These are phyloP conservation scores for Dryadomyces sulphureus DNA, from an alignment of 2,329 filamentous ascomycete genomes.

Conservation along the genomic window DNA sequence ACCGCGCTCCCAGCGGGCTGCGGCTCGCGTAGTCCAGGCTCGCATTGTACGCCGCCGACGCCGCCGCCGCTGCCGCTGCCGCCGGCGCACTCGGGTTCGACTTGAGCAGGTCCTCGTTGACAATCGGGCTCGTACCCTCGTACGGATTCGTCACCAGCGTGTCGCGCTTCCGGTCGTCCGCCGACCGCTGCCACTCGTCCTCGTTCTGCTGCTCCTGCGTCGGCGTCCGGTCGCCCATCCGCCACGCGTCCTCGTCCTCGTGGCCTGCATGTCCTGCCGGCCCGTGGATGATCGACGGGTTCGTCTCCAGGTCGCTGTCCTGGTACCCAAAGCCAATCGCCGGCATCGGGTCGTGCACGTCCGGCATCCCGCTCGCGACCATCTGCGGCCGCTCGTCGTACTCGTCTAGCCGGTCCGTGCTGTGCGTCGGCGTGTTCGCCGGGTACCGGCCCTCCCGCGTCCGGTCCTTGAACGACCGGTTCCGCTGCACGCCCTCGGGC, in stretches of 20 bases:
- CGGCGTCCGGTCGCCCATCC: conserved; percentile 18
- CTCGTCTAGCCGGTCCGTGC: conserved; percentile 40
- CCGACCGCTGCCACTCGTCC: conserved; percentile 49
- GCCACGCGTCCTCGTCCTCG: conserved; percentile 13
- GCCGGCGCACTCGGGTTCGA: conserved; percentile 12
- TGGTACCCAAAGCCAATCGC: conserved; percentile 55
- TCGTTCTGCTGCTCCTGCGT: conserved; percentile 31
- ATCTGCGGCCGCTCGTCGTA: conserved; percentile 33
- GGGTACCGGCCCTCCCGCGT: conserved; percentile 39
- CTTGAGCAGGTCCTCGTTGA: conserved; percentile 30
- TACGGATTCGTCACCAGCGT: conserved; percentile 54
- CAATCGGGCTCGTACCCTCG: conserved; percentile 48
- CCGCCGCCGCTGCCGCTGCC: conserved; percentile 12
- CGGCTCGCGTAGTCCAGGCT: conserved; percentile 30
- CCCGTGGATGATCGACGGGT: conserved; percentile 70
- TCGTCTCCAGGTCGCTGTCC: conserved; percentile 58
- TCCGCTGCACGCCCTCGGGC: conserved; percentile 38
- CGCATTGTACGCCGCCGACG: conserved; percentile 7
- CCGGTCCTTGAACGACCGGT: conserved; percentile 53
- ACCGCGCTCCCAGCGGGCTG: conserved; percentile 44
- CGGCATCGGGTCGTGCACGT: conserved; percentile 55
- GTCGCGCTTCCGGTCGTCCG: conserved; percentile 48
- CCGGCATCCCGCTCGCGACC: conserved; percentile 55
- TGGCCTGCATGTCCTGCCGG: conserved; percentile 33
- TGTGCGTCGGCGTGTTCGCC: conserved; percentile 41